phyloP scores from a whole-genome alignment of 2,329 filamentous ascomycete species.

The Aspergillus sojae region DNA sequence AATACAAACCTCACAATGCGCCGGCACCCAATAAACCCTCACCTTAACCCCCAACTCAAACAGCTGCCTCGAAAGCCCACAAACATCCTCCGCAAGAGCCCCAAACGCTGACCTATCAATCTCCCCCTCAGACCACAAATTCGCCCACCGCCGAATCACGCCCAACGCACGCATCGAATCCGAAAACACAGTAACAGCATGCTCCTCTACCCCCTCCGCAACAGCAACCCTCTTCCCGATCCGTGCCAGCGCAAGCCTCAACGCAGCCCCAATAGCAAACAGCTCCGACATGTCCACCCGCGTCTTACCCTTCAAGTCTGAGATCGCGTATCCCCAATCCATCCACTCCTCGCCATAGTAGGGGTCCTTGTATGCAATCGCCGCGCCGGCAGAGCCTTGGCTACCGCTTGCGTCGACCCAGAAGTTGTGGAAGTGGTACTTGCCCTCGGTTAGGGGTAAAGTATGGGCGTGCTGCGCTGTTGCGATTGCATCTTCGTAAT shows the following conservation, averaged over 20 bases:
- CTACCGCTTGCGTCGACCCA: background rate
- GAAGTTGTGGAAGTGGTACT: background rate
- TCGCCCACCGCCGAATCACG: background rate
- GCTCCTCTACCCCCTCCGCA: background rate
- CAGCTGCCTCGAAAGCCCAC: background rate
- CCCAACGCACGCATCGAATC: background rate
- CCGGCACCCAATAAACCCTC: slow-evolving; percentile 7
- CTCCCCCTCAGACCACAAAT: background rate
- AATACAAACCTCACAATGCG: background rate
- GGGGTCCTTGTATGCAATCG: background rate
- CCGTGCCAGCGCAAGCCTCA: background rate
- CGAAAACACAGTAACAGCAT: slow-evolving; percentile 3
- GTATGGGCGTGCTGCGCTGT: background rate
- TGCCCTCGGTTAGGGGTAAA: background rate
- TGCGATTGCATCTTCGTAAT: background rate
- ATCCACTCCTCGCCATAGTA: background rate
- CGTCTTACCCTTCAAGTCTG: background rate
- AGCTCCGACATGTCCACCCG: background rate
- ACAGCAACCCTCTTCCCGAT: background rate
- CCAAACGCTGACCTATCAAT: background rate
- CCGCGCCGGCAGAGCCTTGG: background rate
- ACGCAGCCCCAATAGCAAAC: slow-evolving; percentile 5
- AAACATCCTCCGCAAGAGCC: background rate
- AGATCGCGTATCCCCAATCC: background rate
- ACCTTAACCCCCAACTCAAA: slow-evolving; percentile 2